These are phyloP conservation scores for Monosporozyma yasuniensis DNA, from an alignment of 805 yeast species.

Conservation along the genomic window DNA sequence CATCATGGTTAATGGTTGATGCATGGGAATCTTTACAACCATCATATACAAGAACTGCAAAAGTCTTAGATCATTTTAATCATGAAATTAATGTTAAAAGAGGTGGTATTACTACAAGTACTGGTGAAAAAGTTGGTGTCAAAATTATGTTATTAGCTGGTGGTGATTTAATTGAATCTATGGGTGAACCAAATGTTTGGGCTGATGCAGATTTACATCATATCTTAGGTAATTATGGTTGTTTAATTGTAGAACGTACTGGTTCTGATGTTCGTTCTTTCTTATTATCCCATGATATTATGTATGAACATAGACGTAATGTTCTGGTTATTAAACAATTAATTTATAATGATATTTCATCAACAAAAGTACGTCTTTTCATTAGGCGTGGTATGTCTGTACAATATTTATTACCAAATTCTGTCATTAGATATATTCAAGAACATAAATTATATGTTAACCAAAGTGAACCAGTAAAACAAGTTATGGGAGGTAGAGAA, in stretches of 20 bases:
- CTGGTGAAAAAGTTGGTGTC: conserved; percentile 66
- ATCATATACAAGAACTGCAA: conserved; percentile 84
- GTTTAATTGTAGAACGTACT: conserved; percentile 92
- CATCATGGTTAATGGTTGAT: conserved; percentile 97
- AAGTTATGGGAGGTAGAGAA: conserved; percentile 44
- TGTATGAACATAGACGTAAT: conserved; percentile 93
- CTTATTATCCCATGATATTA: conserved; percentile 85
- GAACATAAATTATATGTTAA: conserved; percentile 79
- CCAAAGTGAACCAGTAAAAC: conserved; percentile 90
- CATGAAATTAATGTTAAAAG: conserved; percentile 86
- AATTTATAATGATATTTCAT: conserved; percentile 90
- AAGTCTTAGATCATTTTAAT: conserved; percentile 92
- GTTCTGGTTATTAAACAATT: conserved; percentile 91
- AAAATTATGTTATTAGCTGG: conserved; percentile 96
- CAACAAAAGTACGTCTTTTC: conserved; percentile 89
- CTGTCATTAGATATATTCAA: conserved; percentile 89
- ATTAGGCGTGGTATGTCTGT: conserved; percentile 94
- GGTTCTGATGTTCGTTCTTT: conserved; percentile 94
- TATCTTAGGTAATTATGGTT: conserved; percentile 91
- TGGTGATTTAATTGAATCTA: conserved; percentile 92
- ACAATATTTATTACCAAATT: conserved; percentile 86
- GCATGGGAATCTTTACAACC: conserved; percentile 97
- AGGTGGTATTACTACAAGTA: conserved; percentile 63
- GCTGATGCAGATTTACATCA: conserved; percentile 93
- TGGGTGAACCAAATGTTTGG: conserved; percentile 99